Base-by-base conservation (phyloP, 306 rosid species). In the Trifolium subterraneum region DNA sequence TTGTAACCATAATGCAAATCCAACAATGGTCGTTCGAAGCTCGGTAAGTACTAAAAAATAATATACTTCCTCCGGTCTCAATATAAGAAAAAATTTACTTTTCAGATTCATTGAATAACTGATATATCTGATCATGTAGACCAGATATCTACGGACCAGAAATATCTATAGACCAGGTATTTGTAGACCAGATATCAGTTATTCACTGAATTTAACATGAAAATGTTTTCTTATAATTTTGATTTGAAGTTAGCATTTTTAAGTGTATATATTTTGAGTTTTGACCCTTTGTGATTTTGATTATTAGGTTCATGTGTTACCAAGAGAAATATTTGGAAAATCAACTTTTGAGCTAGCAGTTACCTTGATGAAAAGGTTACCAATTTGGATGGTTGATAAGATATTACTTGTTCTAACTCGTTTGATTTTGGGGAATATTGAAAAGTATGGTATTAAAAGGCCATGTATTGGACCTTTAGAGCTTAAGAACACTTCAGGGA, bases 1-100 rank as follows among this genome's bases (percentile, higher is more conserved):
- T 22, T 91, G 89, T 73, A 91, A 84, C 68, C 82, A 94, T 77
- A 70, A 83, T 68, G 98, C 97, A 22, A 81, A 54, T 7, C 92
- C 98, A 38, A 83, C 89, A 16, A 91, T 94, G 92, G 98, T 94
- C n/a, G 96, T 90, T 38, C 82, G 98, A 70, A 85, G 89, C 86
- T 90, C 98, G 41, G 98, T 94, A 7, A 94, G 98, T 56, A 23
- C 36, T 56, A 0, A 2, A 56, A 56, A 56, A 29, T 27, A 4
- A 29, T 29, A 29, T 29, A 29, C 33, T 29, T 0, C 33, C 33
- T 3, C 33, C 2, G 3, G 31, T 27, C 31, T 3, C 31, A 3
- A 4, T 27, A 27, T 27, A 27, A 27, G 31, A 27, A 27, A 27
- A 27, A 27, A 27, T 27, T 27, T 27, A 27, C 31, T 3, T 27